Conservation (phyloP, 176 grass and related monocot genomes). For the Chrysopogon serrulatus region DNA sequence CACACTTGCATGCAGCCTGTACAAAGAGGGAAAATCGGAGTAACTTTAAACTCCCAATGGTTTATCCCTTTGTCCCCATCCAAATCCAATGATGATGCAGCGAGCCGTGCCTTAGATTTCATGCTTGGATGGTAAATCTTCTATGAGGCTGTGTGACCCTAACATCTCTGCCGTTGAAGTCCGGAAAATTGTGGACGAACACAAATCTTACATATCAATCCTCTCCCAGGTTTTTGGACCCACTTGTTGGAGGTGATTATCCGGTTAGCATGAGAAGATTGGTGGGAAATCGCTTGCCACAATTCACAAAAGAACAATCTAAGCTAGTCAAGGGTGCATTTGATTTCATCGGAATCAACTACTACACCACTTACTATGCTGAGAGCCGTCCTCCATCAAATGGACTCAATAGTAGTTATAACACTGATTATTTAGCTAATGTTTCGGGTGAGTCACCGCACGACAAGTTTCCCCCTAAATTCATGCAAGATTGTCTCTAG, state of each 20-base stretch:
- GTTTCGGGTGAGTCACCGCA: not conserved
- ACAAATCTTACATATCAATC: not conserved
- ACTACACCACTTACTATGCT: slow-evolving; percentile 43
- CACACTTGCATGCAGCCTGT: slow-evolving; percentile 9
- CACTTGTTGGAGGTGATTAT: slow-evolving; percentile 39
- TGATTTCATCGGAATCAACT: slow-evolving; percentile 67
- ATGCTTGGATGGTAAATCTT: slow-evolving; percentile 61
- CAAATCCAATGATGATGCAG: slow-evolving; percentile 38
- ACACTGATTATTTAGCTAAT: slow-evolving; percentile 29
- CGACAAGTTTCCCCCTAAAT: not conserved
- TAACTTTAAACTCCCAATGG: slow-evolving; percentile 46
- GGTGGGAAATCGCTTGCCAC: slow-evolving; percentile 37
- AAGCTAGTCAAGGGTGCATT: slow-evolving; percentile 43
- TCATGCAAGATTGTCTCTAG: not conserved
- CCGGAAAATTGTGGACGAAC: not conserved
- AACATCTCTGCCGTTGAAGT: not conserved
- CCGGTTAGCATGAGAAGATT: slow-evolving; percentile 39
- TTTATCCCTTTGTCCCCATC: slow-evolving; percentile 43
- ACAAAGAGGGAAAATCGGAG: slow-evolving; percentile 52
- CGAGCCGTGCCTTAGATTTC: slow-evolving; percentile 50
- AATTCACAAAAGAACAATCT: slow-evolving; percentile 41
- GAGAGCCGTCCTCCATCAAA: slow-evolving; percentile 27
- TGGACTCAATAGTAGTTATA: slow-evolving; percentile 31
- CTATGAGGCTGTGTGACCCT: not conserved
- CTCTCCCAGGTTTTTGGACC: slow-evolving; percentile 45